Base-by-base conservation (phyloP, 768 basidiomycete species). In the Inosperma sp. region DNA sequence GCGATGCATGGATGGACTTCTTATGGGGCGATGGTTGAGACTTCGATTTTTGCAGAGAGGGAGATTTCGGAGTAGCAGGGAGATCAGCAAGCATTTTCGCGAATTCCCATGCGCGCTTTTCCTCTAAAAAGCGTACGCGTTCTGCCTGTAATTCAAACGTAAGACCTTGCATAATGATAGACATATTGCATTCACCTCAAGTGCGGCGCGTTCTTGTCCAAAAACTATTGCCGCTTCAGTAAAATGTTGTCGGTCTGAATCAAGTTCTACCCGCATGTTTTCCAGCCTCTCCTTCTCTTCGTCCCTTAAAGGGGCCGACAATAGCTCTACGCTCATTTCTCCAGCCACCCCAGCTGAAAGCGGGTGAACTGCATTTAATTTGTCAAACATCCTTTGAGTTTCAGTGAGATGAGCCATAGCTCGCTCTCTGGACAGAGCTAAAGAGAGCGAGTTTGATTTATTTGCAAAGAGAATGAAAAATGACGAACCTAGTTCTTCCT, bases 91-190 rank as follows among this genome's bases (percentile, higher is more conserved):
- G 71, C 74, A 86, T 82, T 62, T 69, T 70, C 40, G 84, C 74
- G 1, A 81, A 77, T 50, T 83, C 76, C 86, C 84, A 88, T n/a
- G 75, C 69, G n/a, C 83, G 77, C 59, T 80, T 85, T 62, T 89
- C 87, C 55, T 88, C 84, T 41, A 78, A 36, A 34, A 88, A 73
- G 48, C 73, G 75, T 22, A 80, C 60, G 17, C 79, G 76, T 59
- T 87, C 83, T 8, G 76, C 77, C 87, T 89, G 56, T 14, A 47
- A n/a, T 36, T 40, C 22, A 31, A 44, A 33, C 53, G 31, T 53
- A 49, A 44, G 25, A 52, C 23, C 22, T 27, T 26, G 31, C 34
- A 60, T 31, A 53, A 51, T 35, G 36, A 36, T 22, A 23, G 35
- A 49, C 7, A 26, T 12, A 48, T 43, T 42, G 17, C 22, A 34